These are phyloP conservation scores for Chlamydomonas sp. DNA, from an alignment of 139 green algal species.

Conservation along the genomic window DNA sequence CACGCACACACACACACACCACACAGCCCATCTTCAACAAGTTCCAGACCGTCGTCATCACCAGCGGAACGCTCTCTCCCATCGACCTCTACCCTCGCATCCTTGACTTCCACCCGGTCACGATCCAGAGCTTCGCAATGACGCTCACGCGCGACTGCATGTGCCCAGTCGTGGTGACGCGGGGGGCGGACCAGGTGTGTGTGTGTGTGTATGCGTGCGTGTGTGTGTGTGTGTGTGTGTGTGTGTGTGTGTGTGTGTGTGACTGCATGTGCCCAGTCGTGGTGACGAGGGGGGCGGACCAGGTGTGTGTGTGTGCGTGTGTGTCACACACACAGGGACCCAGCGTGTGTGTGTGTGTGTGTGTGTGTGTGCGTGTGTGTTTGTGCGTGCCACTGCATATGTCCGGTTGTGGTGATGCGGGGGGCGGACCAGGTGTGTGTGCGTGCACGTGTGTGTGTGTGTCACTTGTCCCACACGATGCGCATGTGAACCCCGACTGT, in stretches of 20 bases:
- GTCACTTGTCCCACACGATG: too few relatives aligned
- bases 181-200: slow-evolving; percentile 79
- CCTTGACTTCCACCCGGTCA: slow-evolving; percentile 92
- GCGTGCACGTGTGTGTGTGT: not conserved
- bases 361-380: too few relatives aligned
- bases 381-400: slow-evolving; percentile 92
- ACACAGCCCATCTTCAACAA: slow-evolving; percentile 88
- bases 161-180: slow-evolving; percentile 91
- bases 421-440: slow-evolving; percentile 76
- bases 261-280: too few relatives aligned
- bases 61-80: slow-evolving; percentile 88
- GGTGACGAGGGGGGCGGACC: slow-evolving; percentile 79
- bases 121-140: slow-evolving; percentile 81
- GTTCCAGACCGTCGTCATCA: slow-evolving; percentile 97
- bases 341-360: too few relatives aligned
- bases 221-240: not conserved
- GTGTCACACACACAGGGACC: too few relatives aligned
- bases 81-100: slow-evolving; percentile 97
- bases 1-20: too few relatives aligned
- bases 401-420: slow-evolving; percentile 88
- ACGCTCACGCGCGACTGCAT: slow-evolving; percentile 93
- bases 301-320: slow-evolving; percentile 45
- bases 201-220: not conserved
- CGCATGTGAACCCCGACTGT: too few relatives aligned
- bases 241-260: too few relatives aligned